Percentiles rank a stretch among this genome's conserved stretches.
Conservation (phyloP, 140 eudicot species). For the Flaveria floridana region DNA sequence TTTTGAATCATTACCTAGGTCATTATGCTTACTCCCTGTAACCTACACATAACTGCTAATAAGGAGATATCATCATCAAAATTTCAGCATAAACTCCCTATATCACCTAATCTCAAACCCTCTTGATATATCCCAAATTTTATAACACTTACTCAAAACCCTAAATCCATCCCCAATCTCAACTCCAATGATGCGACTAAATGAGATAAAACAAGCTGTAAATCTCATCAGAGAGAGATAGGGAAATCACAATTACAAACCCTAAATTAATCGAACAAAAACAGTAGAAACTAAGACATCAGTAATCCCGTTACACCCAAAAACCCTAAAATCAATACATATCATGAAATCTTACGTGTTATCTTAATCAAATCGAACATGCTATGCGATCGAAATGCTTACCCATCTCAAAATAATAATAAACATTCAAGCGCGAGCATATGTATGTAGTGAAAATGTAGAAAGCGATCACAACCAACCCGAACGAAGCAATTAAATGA, state of each 20-base stretch:
- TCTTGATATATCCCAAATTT: slow-evolving; percentile 4
- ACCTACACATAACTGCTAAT: neutral
- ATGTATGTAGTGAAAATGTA: neutral
- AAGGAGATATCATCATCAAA: neutral
- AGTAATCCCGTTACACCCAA: slow-evolving; percentile 4
- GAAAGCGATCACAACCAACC: slow-evolving; percentile 11
- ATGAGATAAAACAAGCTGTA: neutral
- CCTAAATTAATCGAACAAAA: slow-evolving; percentile 5
- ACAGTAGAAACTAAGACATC: neutral
- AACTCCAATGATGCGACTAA: neutral
- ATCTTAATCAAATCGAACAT: neutral
- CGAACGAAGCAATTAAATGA: neutral
- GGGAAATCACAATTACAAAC: neutral
- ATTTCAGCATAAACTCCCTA: slow-evolving; percentile 4
- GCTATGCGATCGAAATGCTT: slow-evolving; percentile 16
- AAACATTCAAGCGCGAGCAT: neutral
- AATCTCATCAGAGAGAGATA: neutral
- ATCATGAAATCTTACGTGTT: slow-evolving; percentile 15
- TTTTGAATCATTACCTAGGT: neutral
- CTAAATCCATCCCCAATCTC: slow-evolving; percentile 21
- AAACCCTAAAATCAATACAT: slow-evolving; percentile 30
- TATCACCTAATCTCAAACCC: slow-evolving; percentile 3
- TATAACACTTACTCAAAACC: slow-evolving; percentile 22
- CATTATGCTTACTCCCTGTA: slow-evolving; percentile 2
- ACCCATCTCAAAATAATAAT: neutral